These are phyloP conservation scores for Ceratobasidium sp. DNA, from an alignment of 1,284 basidiomycete genomes.

Conservation along the genomic window DNA sequence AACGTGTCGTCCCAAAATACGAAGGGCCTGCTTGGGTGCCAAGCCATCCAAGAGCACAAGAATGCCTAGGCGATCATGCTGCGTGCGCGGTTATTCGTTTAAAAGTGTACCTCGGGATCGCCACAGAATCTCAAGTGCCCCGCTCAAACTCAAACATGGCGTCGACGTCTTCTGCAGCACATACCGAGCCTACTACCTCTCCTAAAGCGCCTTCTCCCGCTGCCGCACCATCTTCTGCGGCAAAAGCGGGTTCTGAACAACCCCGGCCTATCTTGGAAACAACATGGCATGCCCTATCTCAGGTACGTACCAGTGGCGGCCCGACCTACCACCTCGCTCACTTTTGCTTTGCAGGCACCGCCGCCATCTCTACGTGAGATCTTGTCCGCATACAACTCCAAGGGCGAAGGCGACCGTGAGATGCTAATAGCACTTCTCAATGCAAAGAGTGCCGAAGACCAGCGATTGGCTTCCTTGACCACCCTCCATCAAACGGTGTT, in stretches of 20 bases:
- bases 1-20: conserved; percentile 24
- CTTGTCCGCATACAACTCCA: conserved; percentile 78
- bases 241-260: neutral
- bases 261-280: conserved; percentile 34
- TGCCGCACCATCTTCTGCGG: conserved; percentile 9
- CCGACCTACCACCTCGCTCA: neutral
- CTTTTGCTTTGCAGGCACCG: conserved; percentile 56
- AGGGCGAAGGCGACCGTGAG: conserved; percentile 86
- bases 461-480: conserved; percentile 70
- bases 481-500: conserved; percentile 71
- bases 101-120: neutral
- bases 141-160: conserved; percentile 6
- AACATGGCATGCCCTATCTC: conserved; percentile 34
- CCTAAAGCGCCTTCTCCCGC: conserved; percentile 3
- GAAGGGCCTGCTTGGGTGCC: neutral
- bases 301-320: conserved; percentile 4
- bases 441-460: conserved; percentile 87
- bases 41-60: conserved; percentile 35
- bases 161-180: conserved; percentile 20
- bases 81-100: neutral
- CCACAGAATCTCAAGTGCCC: neutral
- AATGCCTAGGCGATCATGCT: neutral
- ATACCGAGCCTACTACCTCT: conserved; percentile 17
- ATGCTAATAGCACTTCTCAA: conserved; percentile 86
- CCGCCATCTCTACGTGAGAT: conserved; percentile 83